phyloP scores from a whole-genome alignment of 345 rosid genomes.

The Psidium guajava region DNA sequence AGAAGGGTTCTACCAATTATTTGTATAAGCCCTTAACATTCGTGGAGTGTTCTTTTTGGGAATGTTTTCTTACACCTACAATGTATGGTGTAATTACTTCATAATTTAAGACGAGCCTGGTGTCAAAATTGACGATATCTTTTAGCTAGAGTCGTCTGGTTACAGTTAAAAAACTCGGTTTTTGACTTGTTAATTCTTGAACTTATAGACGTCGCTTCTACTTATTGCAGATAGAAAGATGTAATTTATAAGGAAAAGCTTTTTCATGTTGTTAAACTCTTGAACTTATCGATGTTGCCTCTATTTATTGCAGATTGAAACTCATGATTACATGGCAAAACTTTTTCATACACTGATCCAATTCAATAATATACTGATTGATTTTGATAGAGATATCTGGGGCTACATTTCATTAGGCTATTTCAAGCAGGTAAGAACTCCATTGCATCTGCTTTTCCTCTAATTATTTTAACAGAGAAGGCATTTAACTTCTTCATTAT shows the following conservation, averaged over 20 bases:
- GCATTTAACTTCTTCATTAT: not conserved
- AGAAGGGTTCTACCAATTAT: no score
- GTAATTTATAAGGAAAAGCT: conserved; percentile 4
- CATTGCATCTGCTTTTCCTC: not conserved
- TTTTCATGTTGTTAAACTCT: not conserved
- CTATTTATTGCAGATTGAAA: conserved; percentile 1
- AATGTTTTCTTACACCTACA: no score
- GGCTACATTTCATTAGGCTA: conserved; percentile 77
- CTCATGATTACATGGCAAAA: conserved; percentile 12
- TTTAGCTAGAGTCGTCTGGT: not conserved
- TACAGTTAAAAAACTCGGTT: not conserved
- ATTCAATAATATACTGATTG: conserved; percentile 14
- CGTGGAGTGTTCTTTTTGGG: no score
- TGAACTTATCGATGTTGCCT: not conserved
- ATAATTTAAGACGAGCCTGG: no score
- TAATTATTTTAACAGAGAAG: not conserved
- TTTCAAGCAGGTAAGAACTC: conserved; percentile 57
- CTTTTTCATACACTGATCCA: conserved; percentile 6
- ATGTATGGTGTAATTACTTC: no score
- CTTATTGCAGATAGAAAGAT: not conserved
- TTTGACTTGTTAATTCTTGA: no score
- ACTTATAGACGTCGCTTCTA: not conserved
- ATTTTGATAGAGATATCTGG: conserved; percentile 77
- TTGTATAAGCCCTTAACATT: no score
- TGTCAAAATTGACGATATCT: not conserved